Conservation (phyloP, 2,329 filamentous ascomycete species). For the Alternaria ventricosa region DNA sequence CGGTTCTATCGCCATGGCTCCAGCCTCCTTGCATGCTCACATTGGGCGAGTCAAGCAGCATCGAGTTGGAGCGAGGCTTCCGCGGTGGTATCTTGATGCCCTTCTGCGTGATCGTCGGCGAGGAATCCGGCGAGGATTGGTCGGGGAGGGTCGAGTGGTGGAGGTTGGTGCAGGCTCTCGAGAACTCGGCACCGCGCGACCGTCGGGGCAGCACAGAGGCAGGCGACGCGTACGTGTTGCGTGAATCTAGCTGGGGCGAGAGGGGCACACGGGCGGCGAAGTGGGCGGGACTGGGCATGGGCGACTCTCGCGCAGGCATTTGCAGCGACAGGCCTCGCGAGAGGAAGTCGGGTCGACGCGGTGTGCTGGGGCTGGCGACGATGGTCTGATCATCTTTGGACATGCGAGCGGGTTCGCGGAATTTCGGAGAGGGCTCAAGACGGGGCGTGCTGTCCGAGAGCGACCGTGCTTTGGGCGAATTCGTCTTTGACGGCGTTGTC, state of each 20-base stretch:
- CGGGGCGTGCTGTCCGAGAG: slow-evolving; percentile 54
- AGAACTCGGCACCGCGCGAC: slow-evolving; percentile 91
- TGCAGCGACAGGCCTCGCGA: slow-evolving; percentile 72
- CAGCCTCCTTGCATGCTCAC: slow-evolving; percentile 66
- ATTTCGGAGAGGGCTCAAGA: slow-evolving; percentile 55
- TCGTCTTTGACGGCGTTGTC: slow-evolving; percentile 45
- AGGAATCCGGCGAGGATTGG: slow-evolving; percentile 85
- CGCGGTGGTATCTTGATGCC: slow-evolving; percentile 65
- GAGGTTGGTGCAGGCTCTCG: slow-evolving; percentile 88
- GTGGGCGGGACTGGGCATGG: slow-evolving; percentile 56
- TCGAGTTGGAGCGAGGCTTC: slow-evolving; percentile 51
- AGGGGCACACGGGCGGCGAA: slow-evolving; percentile 69
- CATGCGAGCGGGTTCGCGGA: slow-evolving; percentile 48
- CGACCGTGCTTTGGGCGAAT: slow-evolving; percentile 51
- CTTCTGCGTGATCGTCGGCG: slow-evolving; percentile 79
- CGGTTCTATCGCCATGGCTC: slow-evolving; percentile 59
- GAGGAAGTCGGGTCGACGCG: slow-evolving; percentile 70
- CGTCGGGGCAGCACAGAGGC: slow-evolving; percentile 87
- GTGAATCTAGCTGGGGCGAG: slow-evolving; percentile 84
- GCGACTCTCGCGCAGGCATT: slow-evolving; percentile 64
- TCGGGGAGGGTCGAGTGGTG: slow-evolving; percentile 95
- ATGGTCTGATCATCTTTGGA: slow-evolving; percentile 56
- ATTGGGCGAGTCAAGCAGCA: slow-evolving; percentile 69
- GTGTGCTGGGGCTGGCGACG: slow-evolving; percentile 61
- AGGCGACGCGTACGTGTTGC: slow-evolving; percentile 80